Percentiles rank a stretch among this genome's conserved stretches.
phyloP scores from a whole-genome alignment of 176 grass and related monocot genomes.

The Oryza meridionalis region DNA sequence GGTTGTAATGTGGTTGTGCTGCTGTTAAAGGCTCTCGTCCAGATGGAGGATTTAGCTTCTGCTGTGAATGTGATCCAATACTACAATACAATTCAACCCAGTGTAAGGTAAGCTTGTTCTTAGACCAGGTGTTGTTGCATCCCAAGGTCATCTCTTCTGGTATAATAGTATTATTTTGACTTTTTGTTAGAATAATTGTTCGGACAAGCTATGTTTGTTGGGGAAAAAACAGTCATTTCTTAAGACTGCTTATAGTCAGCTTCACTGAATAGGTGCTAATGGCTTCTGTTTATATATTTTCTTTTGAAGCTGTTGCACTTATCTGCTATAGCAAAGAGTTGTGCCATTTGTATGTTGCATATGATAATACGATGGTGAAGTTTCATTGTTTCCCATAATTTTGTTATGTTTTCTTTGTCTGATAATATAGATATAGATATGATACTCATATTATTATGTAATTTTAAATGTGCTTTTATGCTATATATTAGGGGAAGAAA shows the following conservation, averaged over 20 bases:
- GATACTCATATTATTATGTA: neutral
- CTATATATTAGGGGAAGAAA: conserved; percentile 88
- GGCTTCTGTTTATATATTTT: neutral
- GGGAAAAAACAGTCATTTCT: neutral
- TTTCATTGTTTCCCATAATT: neutral
- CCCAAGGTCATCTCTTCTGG: neutral
- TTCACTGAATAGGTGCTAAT: neutral
- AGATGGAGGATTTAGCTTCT: conserved; percentile 88
- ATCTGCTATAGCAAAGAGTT: neutral
- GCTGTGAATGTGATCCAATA: conserved; percentile 77
- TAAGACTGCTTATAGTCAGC: neutral
- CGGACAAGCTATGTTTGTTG: neutral
- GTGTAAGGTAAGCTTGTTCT: conserved; percentile 65
- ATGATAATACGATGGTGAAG: neutral
- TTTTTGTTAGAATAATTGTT: neutral
- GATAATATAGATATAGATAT: neutral
- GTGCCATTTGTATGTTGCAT: neutral
- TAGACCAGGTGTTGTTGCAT: conserved; percentile 7
- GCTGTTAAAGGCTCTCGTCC: conserved; percentile 72
- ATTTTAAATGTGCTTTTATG: conserved; percentile 7
- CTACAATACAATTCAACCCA: conserved; percentile 87
- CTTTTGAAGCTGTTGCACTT: neutral
- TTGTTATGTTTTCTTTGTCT: conserved; percentile 15
- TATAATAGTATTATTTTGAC: neutral
- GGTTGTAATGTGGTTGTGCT: conserved; percentile 18